These are phyloP conservation scores for Neurospora terricola DNA, from an alignment of 495 filamentous ascomycete species.

Conservation along the genomic window DNA sequence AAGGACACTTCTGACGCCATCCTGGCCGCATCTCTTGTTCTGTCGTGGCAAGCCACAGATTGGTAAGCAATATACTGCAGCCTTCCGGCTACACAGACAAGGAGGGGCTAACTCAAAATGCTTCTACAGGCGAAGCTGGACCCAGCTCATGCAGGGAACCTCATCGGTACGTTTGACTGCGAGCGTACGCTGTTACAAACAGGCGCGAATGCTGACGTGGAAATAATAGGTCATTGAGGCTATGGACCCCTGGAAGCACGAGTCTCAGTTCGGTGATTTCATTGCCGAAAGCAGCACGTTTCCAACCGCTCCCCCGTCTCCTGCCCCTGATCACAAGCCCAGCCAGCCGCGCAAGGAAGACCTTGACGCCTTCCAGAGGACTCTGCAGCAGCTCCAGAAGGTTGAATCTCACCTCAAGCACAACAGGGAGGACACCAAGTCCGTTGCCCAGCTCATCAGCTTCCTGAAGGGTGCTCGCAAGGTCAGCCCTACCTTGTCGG, in stretches of 20 bases:
- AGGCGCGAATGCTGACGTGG: neutral
- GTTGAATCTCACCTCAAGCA: conserved; percentile 62
- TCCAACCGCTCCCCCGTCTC: conserved; percentile 50
- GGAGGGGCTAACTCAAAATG: conserved; percentile 22
- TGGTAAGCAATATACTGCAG: conserved; percentile 58
- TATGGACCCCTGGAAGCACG: conserved; percentile 88
- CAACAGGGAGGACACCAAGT: conserved; percentile 61
- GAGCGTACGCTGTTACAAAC: neutral
- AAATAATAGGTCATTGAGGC: conserved; percentile 63
- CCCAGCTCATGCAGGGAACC: conserved; percentile 83
- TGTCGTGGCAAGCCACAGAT: conserved; percentile 95
- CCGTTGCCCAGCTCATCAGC: conserved; percentile 65
- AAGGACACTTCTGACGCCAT: conserved; percentile 83
- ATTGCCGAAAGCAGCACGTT: conserved; percentile 67
- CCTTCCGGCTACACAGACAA: conserved; percentile 15
- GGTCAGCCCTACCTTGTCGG: conserved; percentile 59
- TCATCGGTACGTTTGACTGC: conserved; percentile 52
- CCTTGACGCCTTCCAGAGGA: conserved; percentile 52
- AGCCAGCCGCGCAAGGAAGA: conserved; percentile 56
- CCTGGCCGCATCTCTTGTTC: conserved; percentile 79
- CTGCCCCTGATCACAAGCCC: conserved; percentile 47
- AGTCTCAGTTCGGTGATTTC: conserved; percentile 76
- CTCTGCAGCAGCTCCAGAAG: conserved; percentile 58
- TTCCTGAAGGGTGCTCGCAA: conserved; percentile 73
- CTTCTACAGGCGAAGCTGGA: conserved; percentile 71